Percentiles rank a stretch among this genome's conserved stretches.
These are phyloP conservation scores for Cicer chorassanicum DNA, from an alignment of 306 rosid genomes.

Conservation along the genomic window DNA sequence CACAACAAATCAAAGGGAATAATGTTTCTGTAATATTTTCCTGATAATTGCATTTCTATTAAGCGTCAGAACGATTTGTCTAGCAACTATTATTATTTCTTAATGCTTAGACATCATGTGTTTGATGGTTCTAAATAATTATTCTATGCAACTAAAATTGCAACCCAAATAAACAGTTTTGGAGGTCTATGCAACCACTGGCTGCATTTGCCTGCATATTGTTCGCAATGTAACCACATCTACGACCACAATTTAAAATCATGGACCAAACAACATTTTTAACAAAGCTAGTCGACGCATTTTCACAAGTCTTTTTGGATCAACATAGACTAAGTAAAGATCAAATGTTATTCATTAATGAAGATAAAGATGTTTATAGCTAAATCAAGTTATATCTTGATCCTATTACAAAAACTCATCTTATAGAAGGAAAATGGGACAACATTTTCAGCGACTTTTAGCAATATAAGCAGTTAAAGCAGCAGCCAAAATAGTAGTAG, in stretches of 20 bases:
- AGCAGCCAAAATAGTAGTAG: slow-evolving; percentile 69
- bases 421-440: slow-evolving; percentile 32
- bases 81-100: no score
- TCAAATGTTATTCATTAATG: slow-evolving; percentile 39
- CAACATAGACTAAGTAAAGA: slow-evolving; percentile 15
- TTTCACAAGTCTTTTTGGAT: slow-evolving; percentile 22
- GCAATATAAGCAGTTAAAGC: slow-evolving; percentile 69
- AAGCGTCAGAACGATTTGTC: neutral
- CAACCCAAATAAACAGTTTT: no score
- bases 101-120: no score
- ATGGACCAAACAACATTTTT: slow-evolving; percentile 2
- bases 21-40: slow-evolving; percentile 45
- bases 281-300: neutral
- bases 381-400: slow-evolving; percentile 28
- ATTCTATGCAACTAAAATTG: no score
- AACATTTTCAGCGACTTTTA: slow-evolving; percentile 65
- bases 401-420: slow-evolving; percentile 37
- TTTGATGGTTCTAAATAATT: no score
- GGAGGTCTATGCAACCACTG: no score
- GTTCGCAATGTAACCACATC: no score
- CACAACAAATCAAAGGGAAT: no score
- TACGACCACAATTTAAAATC: no score
- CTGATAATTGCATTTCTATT: slow-evolving; percentile 41
- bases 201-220: no score
- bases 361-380: slow-evolving; percentile 35